Evolutionary conservation across 2,329 filamentous ascomycete species (phyloP).

Genomic region (Colletotrichum navitas): DNA sequence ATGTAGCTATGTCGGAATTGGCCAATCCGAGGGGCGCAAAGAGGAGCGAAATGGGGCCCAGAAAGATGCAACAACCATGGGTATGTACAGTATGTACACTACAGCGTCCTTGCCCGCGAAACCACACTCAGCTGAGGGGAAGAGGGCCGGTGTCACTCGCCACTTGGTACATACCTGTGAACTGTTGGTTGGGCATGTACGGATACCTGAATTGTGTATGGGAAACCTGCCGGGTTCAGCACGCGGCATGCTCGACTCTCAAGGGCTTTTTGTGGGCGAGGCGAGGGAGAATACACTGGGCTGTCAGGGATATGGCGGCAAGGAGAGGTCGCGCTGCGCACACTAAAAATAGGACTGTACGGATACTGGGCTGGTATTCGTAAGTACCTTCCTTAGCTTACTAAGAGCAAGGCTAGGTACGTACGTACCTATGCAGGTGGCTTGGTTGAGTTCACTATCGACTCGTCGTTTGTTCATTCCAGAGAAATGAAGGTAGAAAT

Average conservation of each 20-base stretch:
- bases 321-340: not conserved
- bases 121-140: too few relatives aligned
- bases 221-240: not conserved
- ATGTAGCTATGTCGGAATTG: not conserved
- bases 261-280: not conserved
- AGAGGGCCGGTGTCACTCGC: too few relatives aligned
- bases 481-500: not conserved
- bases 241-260: not conserved
- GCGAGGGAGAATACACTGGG: not conserved
- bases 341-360: conserved; percentile 35
- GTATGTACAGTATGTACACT: too few relatives aligned
- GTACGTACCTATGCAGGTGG: conserved; percentile 16
- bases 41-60: not conserved
- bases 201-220: too few relatives aligned
- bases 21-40: not conserved
- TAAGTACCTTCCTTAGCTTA: not conserved
- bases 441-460: conserved; percentile 8
- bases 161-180: not conserved
- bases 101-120: too few relatives aligned
- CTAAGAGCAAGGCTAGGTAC: not conserved
- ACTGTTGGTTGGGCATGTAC: too few relatives aligned
- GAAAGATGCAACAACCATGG: not conserved
- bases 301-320: not conserved
- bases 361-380: not conserved
- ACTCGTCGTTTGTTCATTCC: not conserved